Conservation (phyloP, 1,139 yeast genomes). For the Sugiyamaella novakii region DNA sequence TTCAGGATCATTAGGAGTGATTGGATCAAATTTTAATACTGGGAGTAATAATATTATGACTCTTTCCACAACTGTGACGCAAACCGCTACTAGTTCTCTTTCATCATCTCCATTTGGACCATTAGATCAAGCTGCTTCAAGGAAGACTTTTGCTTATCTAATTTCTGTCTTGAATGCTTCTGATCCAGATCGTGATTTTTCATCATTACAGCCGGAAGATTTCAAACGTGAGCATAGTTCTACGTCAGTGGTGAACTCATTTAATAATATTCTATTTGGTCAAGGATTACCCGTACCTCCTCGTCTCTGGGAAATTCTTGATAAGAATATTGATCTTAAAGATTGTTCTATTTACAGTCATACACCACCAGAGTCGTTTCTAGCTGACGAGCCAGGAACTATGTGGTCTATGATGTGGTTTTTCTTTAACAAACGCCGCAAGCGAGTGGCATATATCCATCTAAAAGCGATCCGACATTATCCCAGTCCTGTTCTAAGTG, state of each 20-base stretch:
- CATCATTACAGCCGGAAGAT: slow-evolving; percentile 82
- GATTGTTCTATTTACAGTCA: slow-evolving; percentile 78
- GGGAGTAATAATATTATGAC: slow-evolving; percentile 2
- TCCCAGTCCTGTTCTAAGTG: slow-evolving; percentile 30
- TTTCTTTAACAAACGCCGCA: slow-evolving; percentile 84
- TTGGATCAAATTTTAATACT: slow-evolving; percentile 5
- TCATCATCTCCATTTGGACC: slow-evolving; percentile 88
- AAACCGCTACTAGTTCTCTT: slow-evolving; percentile 21
- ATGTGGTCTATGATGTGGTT: slow-evolving; percentile 95
- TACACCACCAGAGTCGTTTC: slow-evolving; percentile 76
- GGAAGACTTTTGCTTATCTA: slow-evolving; percentile 86
- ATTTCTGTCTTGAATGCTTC: slow-evolving; percentile 89
- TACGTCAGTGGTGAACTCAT: slow-evolving; percentile 63
- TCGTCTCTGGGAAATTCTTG: slow-evolving; percentile 89
- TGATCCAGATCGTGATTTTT: slow-evolving; percentile 94
- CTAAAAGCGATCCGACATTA: slow-evolving; percentile 44
- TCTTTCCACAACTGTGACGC: not conserved
- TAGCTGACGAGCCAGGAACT: slow-evolving; percentile 73
- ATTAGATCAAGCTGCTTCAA: slow-evolving; percentile 74
- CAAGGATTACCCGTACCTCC: slow-evolving; percentile 61
- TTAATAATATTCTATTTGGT: slow-evolving; percentile 78
- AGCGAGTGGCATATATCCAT: slow-evolving; percentile 85
- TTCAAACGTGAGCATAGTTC: slow-evolving; percentile 60
- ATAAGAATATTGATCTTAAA: slow-evolving; percentile 77
- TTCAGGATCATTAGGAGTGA: slow-evolving; percentile 9